These are phyloP conservation scores for Centaurea solstitialis DNA, from an alignment of 129 eudicot genomes.

Conservation along the genomic window DNA sequence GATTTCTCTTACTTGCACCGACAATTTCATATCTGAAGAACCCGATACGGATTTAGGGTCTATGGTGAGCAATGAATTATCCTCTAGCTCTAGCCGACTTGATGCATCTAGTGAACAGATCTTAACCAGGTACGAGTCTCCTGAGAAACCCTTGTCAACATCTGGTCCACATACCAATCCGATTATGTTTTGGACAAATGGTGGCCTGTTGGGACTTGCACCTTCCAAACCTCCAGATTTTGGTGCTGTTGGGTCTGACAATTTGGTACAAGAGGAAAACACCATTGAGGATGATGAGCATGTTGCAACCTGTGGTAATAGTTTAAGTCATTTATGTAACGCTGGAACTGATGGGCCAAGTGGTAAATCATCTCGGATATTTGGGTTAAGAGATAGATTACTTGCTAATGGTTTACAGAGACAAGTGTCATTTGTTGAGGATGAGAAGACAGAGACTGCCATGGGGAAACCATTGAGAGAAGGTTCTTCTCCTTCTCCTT, in stretches of 20 bases:
- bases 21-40: conserved; percentile 10
- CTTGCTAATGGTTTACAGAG: conserved; percentile 37
- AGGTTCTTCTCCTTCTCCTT: conserved; percentile 31
- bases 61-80: conserved; percentile 12
- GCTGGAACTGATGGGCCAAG: conserved; percentile 11
- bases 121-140: conserved; percentile 1
- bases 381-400: conserved; percentile 33
- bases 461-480: conserved; percentile 31
- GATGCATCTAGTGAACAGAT: conserved; percentile 15
- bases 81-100: conserved; percentile 12
- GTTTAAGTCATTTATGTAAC: too few relatives aligned
- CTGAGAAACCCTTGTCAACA: conserved; percentile 21
- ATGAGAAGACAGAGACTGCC: conserved; percentile 17
- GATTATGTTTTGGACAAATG: conserved; percentile 64
- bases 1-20: conserved; percentile 6
- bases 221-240: conserved; percentile 78
- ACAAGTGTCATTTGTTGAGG: conserved; percentile 21
- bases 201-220: conserved; percentile 62
- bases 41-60: conserved; percentile 20
- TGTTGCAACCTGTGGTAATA: conserved; percentile 13
- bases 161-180: conserved; percentile 27
- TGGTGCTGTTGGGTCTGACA: conserved; percentile 15
- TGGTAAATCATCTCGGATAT: conserved; percentile 27
- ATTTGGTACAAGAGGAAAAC: neutral
- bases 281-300: conserved; percentile 4